Percentiles rank a stretch among this genome's conserved stretches.
phyloP scores from a whole-genome alignment of 164 flowering plant genomes.

The Vitis cinerea region DNA sequence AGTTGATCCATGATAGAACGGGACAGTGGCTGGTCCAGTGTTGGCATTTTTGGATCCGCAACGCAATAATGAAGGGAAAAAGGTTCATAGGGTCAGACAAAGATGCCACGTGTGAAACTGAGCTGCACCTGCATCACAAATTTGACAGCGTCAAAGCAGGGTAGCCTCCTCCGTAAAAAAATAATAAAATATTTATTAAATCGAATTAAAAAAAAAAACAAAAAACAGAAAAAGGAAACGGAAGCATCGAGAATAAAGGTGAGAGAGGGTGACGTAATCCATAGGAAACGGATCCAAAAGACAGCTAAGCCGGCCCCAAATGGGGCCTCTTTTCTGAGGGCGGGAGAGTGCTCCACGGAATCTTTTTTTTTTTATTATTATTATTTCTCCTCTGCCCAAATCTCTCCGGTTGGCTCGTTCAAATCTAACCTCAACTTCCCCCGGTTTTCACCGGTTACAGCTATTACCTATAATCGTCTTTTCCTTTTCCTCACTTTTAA shows the following conservation, averaged over 20 bases:
- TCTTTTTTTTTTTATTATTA: neutral
- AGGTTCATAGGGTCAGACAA: too few relatives aligned
- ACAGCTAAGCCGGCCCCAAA: conserved; percentile 23
- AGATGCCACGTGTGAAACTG: neutral
- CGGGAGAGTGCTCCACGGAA: conserved; percentile 3
- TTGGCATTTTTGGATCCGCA: too few relatives aligned
- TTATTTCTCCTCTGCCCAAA: neutral
- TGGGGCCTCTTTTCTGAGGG: neutral
- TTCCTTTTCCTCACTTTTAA: neutral
- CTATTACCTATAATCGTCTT: neutral
- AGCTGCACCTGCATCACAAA: neutral
- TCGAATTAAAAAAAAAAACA: neutral
- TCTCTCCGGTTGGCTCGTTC: conserved; percentile 3
- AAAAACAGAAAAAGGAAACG: neutral
- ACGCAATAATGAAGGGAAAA: too few relatives aligned
- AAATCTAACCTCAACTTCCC: neutral
- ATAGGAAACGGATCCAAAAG: conserved; percentile 16
- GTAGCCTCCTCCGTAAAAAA: neutral
- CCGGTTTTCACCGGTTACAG: conserved; percentile 11
- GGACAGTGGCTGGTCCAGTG: too few relatives aligned
- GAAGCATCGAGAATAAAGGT: conserved; percentile 7
- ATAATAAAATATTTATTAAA: neutral
- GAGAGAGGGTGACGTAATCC: conserved; percentile 14
- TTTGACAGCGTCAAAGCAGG: neutral
- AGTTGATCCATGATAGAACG: too few relatives aligned